Percentiles rank a stretch among this genome's conserved stretches.
Evolutionary conservation across 805 yeast genomes (phyloP).

Genomic region (Phaffomyces thermotolerans): DNA sequence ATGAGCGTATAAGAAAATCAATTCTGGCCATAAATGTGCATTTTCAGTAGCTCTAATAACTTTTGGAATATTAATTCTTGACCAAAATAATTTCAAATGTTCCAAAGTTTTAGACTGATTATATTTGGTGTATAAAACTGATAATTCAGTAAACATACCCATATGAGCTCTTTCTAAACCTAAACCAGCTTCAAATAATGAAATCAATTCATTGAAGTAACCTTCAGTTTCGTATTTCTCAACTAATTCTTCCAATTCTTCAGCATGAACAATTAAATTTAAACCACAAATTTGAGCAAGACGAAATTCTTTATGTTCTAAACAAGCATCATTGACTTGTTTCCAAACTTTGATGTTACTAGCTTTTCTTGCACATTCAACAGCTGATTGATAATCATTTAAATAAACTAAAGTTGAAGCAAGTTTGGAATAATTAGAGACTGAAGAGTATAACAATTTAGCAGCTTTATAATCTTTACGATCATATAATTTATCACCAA

Average conservation of each 20-base stretch:
- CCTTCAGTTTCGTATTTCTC: constrained; percentile 83
- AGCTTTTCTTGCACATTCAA: constrained; percentile 98
- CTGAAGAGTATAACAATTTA: constrained; percentile 73
- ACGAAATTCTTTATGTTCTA: constrained; percentile 90
- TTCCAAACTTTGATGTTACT: constrained; percentile 93
- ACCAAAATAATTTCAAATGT: constrained; percentile 96
- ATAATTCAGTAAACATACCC: constrained; percentile 99
- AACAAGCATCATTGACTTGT: constrained; percentile 94
- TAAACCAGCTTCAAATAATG: constrained; percentile 91
- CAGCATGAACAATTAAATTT: constrained; percentile 95
- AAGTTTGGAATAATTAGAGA: constrained; percentile 90
- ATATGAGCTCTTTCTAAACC: constrained; percentile 98
- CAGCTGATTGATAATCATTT: constrained; percentile 92
- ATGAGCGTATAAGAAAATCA: constrained; percentile 93
- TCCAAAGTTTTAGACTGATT: constrained; percentile 88
- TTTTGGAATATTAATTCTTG: constrained; percentile 95
- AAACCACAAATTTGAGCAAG: constrained; percentile 98
- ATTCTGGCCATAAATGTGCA: constrained; percentile 94
- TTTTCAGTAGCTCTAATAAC: constrained; percentile 89
- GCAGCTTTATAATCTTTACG: constrained; percentile 87
- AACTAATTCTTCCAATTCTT: constrained; percentile 88
- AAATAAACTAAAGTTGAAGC: constrained; percentile 94
- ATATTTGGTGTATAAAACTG: constrained; percentile 84
- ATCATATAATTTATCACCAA: constrained; percentile 87
- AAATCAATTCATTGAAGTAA: constrained; percentile 82